Evolutionary conservation across 192 early-diverging fungal species (phyloP), one percentile per base, ranked within the genome.

Genomic region (Tieghemiomyces parasiticus): DNA sequence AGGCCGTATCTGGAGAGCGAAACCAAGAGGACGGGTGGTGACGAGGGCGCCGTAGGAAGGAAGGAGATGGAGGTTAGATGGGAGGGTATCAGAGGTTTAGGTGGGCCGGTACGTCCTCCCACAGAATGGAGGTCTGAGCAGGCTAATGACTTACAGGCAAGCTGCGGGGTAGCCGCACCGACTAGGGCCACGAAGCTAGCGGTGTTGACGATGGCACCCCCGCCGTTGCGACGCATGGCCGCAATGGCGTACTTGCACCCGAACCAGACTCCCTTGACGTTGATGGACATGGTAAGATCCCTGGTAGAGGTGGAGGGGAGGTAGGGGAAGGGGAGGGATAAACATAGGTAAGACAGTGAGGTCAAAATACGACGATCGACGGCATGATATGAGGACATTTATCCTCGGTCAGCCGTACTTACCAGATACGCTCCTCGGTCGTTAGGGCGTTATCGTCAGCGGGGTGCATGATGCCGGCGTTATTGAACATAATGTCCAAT

Each of bases 251-350:
- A 81, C 59, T 86, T 86, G 73, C 85, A 88, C 29, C 89, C 89
- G 65, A 67, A 90, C 89, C 89, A 92, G 22, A 92, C 89, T 25
- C 89, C 87, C 67, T 92, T 92, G 35, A 90, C 83, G 66, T 92
- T 92, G 67, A 88, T 85, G 52, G 86, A 72, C 80, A 89, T 79
- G 28, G 80, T 82, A 46, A 78, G 45, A 48, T 83, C 75, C 80
- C 79, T 81, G 56, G 24, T 46, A 6, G 53, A 51, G 73, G n/a
- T n/a, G n/a, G n/a, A n/a, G n/a, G n/a, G n/a, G n/a, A n/a, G n/a
- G n/a, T n/a, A n/a, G n/a, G n/a, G n/a, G n/a, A n/a, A n/a, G n/a
- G n/a, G n/a, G n/a, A n/a, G n/a, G n/a, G n/a, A n/a, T n/a, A n/a
- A n/a, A n/a, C n/a, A n/a, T n/a, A n/a, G n/a, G n/a, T n/a, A n/a